These are phyloP conservation scores for Brachypodium distachyon DNA, from an alignment of 202 grass and related monocot genomes.

Conservation along the genomic window DNA sequence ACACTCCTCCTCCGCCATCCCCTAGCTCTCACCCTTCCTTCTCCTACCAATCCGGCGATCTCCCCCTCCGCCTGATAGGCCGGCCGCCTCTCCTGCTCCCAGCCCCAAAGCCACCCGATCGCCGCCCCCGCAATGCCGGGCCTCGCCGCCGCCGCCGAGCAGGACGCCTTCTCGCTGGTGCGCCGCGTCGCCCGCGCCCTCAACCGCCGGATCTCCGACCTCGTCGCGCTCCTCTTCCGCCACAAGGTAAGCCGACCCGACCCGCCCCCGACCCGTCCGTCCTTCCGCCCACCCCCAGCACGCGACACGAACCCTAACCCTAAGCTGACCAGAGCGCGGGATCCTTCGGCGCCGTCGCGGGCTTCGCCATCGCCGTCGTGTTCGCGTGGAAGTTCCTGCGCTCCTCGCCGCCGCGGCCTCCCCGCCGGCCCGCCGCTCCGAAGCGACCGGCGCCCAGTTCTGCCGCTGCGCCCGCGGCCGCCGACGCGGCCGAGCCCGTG, in stretches of 20 bases:
- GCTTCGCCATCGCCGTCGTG: constrained; percentile 88
- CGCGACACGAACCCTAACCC: constrained; percentile 16
- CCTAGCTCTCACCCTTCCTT: not conserved
- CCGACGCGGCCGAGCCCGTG: not conserved
- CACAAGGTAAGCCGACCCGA: constrained; percentile 44
- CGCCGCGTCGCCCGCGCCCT: constrained; percentile 65
- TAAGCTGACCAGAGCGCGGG: constrained; percentile 41
- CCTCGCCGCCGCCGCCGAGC: constrained; percentile 35
- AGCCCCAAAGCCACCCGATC: not conserved
- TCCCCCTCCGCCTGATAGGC: not conserved
- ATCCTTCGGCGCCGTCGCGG: constrained; percentile 79
- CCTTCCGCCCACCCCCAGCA: not conserved
- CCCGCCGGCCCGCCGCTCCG: constrained; percentile 24
- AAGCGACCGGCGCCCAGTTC: constrained; percentile 37
- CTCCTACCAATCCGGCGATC: not conserved
- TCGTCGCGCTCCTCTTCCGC: constrained; percentile 47
- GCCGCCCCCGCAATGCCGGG: constrained; percentile 44
- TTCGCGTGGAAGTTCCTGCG: constrained; percentile 89
- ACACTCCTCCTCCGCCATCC: not conserved
- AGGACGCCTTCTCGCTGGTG: constrained; percentile 53
- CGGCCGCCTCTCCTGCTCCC: not conserved
- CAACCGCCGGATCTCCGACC: constrained; percentile 74
- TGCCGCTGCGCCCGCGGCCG: not conserved
- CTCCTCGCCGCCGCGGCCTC: constrained; percentile 18
- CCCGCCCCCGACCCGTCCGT: not conserved